Percentiles rank a stretch among this genome's conserved stretches.
Evolutionary conservation across 2,329 filamentous ascomycete genomes (phyloP).

Genomic region (Exophiala sp.): DNA sequence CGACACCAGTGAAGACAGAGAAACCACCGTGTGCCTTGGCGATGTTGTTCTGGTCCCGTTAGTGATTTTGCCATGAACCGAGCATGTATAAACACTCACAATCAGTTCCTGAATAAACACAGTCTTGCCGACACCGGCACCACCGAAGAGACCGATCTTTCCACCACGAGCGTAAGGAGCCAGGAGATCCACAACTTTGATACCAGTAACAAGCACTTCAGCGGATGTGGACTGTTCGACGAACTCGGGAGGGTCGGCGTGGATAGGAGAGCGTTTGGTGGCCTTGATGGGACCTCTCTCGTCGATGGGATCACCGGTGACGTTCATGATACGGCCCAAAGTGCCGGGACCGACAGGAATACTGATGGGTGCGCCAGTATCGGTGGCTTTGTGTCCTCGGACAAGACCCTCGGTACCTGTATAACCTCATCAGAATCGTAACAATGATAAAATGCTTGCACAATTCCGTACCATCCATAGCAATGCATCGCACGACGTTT

Average conservation of each 20-base stretch:
- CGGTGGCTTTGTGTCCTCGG: constrained; percentile 77
- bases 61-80: constrained; percentile 6
- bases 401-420: constrained; percentile 98
- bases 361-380: constrained; percentile 93
- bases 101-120: constrained; percentile 99
- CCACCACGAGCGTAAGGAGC: constrained; percentile 99
- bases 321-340: constrained; percentile 99
- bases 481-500: constrained; percentile 99
- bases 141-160: constrained; percentile 99
- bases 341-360: constrained; percentile 92
- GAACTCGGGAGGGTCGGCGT: constrained; percentile 90
- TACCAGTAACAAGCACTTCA: constrained; percentile 97
- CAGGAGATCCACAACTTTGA: constrained; percentile 99
- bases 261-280: constrained; percentile 82
- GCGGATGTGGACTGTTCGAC: constrained; percentile 92
- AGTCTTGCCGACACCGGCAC: constrained; percentile 99
- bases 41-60: constrained; percentile 79
- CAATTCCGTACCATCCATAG: constrained; percentile 81
- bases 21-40: constrained; percentile 99
- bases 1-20: constrained; percentile 99
- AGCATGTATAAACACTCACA: constrained; percentile 42
- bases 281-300: constrained; percentile 98
- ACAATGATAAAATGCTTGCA: neutral
- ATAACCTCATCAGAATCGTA: constrained; percentile 5
- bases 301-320: constrained; percentile 99